These are phyloP conservation scores for Viola pubescens DNA, from an alignment of 441 rosid genomes.

Conservation along the genomic window DNA sequence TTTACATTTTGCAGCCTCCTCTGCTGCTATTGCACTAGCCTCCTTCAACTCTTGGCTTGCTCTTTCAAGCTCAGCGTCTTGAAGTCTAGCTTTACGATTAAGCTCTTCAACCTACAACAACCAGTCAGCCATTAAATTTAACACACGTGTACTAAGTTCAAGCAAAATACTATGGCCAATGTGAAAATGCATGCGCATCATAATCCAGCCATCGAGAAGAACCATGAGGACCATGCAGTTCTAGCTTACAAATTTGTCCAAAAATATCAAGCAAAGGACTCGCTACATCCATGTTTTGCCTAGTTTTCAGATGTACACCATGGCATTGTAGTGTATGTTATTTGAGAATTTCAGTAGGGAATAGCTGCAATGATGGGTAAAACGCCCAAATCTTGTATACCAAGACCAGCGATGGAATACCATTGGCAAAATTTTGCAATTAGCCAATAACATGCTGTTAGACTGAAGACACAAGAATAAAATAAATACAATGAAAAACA, in stretches of 20 bases:
- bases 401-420: too few relatives aligned
- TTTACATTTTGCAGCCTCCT: constrained; percentile 82
- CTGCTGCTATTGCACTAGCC: constrained; percentile 71
- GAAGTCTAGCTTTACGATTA: constrained; percentile 66
- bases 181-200: background rate
- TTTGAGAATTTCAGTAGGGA: too few relatives aligned
- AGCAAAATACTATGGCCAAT: background rate
- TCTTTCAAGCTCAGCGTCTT: constrained; percentile 86
- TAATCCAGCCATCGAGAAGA: too few relatives aligned
- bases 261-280: background rate
- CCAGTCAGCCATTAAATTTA: constrained; percentile 16
- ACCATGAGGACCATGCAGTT: background rate
- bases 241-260: background rate
- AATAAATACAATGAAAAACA: too few relatives aligned
- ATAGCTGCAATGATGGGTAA: too few relatives aligned
- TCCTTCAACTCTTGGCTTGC: constrained; percentile 83
- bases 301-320: too few relatives aligned
- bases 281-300: background rate
- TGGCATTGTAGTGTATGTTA: too few relatives aligned
- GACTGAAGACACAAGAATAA: too few relatives aligned
- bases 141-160: background rate
- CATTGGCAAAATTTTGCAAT: too few relatives aligned
- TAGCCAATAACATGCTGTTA: too few relatives aligned
- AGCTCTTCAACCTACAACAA: constrained; percentile 73
- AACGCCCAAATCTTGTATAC: too few relatives aligned